Conservation (phyloP, 164 flowering plant species). For the Houttuynia cordata region DNA sequence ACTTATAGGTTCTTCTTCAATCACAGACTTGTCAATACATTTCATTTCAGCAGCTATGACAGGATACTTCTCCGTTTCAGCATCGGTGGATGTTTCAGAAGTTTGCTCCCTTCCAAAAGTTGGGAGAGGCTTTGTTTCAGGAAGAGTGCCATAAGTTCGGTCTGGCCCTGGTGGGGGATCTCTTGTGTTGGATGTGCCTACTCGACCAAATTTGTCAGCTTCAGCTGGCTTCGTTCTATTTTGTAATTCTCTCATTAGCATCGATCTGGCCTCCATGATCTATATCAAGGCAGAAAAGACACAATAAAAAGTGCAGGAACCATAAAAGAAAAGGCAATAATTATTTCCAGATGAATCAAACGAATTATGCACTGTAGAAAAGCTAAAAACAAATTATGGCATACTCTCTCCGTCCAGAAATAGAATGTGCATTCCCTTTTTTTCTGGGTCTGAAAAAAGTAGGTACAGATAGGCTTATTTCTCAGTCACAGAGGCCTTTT, state of each 20-base stretch:
- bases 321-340: not conserved
- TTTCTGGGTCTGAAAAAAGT: too few species aligned
- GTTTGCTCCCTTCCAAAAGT: slow-evolving; percentile 13
- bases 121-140: slow-evolving; percentile 15
- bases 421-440: too few species aligned
- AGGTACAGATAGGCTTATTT: too few species aligned
- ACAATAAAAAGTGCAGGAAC: not conserved
- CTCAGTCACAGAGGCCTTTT: too few species aligned
- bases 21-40: slow-evolving; percentile 50
- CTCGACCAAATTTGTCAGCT: slow-evolving; percentile 15
- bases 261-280: slow-evolving; percentile 77
- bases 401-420: too few species aligned
- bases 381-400: too few species aligned
- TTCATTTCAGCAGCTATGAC: slow-evolving; percentile 29
- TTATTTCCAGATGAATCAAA: not conserved
- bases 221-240: slow-evolving; percentile 16
- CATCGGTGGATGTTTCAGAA: slow-evolving; percentile 11
- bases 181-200: slow-evolving; percentile 24
- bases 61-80: slow-evolving; percentile 44
- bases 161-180: slow-evolving; percentile 16
- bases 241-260: slow-evolving; percentile 39
- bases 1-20: slow-evolving; percentile 39
- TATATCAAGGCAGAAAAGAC: slow-evolving; percentile 11
- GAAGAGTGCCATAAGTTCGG: slow-evolving; percentile 11
- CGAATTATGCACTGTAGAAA: too few species aligned